A percentile compares a stretch with the other conserved stretches of the same genome.
Conservation (phyloP, 1,284 basidiomycete genomes). For the Omphalotus olearius region DNA sequence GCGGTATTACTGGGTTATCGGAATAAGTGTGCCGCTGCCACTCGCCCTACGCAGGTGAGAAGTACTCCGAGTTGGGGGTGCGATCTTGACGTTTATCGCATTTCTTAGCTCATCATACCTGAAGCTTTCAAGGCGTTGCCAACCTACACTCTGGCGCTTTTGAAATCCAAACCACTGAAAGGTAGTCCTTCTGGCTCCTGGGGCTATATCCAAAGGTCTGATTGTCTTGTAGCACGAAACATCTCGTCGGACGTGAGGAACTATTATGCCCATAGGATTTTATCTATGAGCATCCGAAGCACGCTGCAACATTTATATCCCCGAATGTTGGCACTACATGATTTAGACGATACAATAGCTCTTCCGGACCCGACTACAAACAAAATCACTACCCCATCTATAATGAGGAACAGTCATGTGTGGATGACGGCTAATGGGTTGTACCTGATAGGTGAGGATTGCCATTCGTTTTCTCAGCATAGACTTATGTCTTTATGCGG, state of each 20-base stretch:
- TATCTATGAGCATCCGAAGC: slow-evolving; percentile 64
- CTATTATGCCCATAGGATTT: slow-evolving; percentile 77
- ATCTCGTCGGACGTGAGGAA: slow-evolving; percentile 94
- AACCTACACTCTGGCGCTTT: slow-evolving; percentile 78
- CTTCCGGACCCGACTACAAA: slow-evolving; percentile 59
- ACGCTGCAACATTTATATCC: slow-evolving; percentile 88
- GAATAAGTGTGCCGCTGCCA: slow-evolving; percentile 85
- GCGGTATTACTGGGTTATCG: slow-evolving; percentile 86
- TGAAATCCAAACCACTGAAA: slow-evolving; percentile 92
- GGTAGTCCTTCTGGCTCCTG: slow-evolving; percentile 36
- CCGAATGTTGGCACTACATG: slow-evolving; percentile 85
- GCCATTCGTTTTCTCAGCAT: no score
- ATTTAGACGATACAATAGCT: slow-evolving; percentile 71
- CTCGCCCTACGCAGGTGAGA: slow-evolving; percentile 73
- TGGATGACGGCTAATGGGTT: slow-evolving; percentile 91
- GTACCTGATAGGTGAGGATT: slow-evolving; percentile 78
- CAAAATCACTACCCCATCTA: slow-evolving; percentile 66
- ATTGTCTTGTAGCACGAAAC: slow-evolving; percentile 54
- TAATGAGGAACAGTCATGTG: slow-evolving; percentile 82
- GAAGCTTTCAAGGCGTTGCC: slow-evolving; percentile 92
- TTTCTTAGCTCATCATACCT: slow-evolving; percentile 80
- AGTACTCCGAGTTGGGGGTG: background rate
- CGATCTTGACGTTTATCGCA: background rate
- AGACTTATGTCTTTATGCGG: no score
- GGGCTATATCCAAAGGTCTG: background rate